phyloP scores from a whole-genome alignment of 345 rosid species.

The Pseudoturritis turrita region DNA sequence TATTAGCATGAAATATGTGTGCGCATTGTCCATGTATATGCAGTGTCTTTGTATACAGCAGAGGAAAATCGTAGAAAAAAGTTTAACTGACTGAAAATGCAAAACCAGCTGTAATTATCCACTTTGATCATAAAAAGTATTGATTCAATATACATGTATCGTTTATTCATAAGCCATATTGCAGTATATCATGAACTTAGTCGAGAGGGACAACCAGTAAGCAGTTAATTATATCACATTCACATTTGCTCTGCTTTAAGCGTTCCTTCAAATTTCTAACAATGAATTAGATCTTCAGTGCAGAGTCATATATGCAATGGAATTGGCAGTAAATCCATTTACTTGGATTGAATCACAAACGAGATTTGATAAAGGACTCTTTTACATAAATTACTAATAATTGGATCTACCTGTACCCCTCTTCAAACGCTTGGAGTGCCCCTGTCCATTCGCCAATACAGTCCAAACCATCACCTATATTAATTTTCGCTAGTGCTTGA shows the following conservation, averaged over 20 bases:
- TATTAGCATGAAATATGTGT: neutral
- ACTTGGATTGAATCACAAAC: neutral
- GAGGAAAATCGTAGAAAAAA: neutral
- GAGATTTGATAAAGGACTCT: constrained; percentile 3
- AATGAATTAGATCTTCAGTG: neutral
- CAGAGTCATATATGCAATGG: neutral
- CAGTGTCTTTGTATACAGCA: neutral
- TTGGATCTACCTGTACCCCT: constrained; percentile 60
- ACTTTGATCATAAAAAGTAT: neutral
- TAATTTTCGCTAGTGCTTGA: constrained; percentile 79
- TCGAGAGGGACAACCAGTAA: neutral
- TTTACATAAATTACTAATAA: neutral
- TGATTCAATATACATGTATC: neutral
- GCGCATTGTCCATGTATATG: neutral
- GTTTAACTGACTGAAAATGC: neutral
- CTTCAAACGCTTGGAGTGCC: constrained; percentile 73
- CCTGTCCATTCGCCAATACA: constrained; percentile 63
- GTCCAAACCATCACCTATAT: constrained; percentile 75
- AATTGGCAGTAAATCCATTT: neutral
- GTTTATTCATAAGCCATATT: neutral
- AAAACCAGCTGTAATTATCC: neutral
- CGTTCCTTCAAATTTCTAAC: neutral
- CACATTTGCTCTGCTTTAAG: neutral
- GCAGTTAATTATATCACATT: neutral
- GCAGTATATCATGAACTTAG: neutral